A percentile compares a stretch with the other conserved stretches of the same genome.
These are phyloP conservation scores for Crucihimalaya himalaica DNA, from an alignment of 345 rosid genomes.

Conservation along the genomic window DNA sequence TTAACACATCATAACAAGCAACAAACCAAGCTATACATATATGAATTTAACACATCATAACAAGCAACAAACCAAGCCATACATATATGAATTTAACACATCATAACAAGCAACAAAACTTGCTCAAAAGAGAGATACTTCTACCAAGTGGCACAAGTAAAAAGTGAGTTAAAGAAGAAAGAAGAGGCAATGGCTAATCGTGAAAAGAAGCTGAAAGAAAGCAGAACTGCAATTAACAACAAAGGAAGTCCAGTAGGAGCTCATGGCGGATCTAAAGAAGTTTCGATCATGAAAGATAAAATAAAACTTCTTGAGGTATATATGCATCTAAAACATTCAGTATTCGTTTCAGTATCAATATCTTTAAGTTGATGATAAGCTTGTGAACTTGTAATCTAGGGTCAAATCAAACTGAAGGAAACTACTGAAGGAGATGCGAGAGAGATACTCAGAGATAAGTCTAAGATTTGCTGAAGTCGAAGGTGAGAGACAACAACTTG, in stretches of 20 bases:
- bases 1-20: no score
- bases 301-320: slow-evolving; percentile 67
- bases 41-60: no score
- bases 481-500: slow-evolving; percentile 96
- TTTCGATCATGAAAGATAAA: slow-evolving; percentile 57
- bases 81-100: no score
- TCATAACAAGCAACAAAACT: no score
- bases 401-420: slow-evolving; percentile 66
- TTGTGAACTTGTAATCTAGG: slow-evolving; percentile 44
- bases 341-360: background rate
- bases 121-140: no score
- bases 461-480: slow-evolving; percentile 96
- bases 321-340: background rate
- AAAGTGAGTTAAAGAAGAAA: slow-evolving; percentile 68
- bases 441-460: slow-evolving; percentile 83
- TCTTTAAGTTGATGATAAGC: background rate
- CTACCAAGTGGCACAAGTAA: slow-evolving; percentile 57
- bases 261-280: slow-evolving; percentile 52
- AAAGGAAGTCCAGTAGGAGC: slow-evolving; percentile 47
- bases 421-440: slow-evolving; percentile 85
- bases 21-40: no score
- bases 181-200: slow-evolving; percentile 46
- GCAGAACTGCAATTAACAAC: slow-evolving; percentile 46
- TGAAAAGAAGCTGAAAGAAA: slow-evolving; percentile 68
- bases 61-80: no score